Evolutionary conservation across 1,284 basidiomycete genomes (phyloP).

Genomic region (Vanrija sp.): DNA sequence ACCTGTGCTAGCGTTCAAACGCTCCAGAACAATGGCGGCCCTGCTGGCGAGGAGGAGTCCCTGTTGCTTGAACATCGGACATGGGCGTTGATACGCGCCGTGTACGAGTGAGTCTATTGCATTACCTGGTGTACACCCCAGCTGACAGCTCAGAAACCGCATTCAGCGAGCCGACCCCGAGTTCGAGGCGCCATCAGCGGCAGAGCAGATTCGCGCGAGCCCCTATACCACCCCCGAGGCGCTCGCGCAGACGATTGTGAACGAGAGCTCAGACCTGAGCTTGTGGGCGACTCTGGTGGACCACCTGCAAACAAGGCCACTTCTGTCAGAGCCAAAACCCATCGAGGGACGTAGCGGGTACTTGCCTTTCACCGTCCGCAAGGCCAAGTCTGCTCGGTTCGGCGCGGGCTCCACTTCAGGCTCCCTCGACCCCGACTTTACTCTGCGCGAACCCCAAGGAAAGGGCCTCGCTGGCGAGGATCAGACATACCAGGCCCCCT

Average conservation of each 20-base stretch:
- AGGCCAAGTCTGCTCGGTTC: constrained; percentile 26
- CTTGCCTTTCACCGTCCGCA: constrained; percentile 40
- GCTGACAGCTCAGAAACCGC: constrained; percentile 26
- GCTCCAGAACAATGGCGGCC: too few species aligned
- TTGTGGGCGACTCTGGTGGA: constrained; percentile 41
- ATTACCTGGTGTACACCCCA: not conserved
- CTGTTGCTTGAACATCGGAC: constrained; percentile 43
- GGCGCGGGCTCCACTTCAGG: constrained; percentile 7
- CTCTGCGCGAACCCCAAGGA: constrained; percentile 41
- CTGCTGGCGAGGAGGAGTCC: constrained; percentile 29
- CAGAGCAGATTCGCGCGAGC: constrained; percentile 25
- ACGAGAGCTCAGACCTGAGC: constrained; percentile 39
- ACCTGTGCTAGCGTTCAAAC: too few species aligned
- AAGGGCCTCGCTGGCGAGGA: constrained; percentile 42
- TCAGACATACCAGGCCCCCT: constrained; percentile 39
- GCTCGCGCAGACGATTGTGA: constrained; percentile 38
- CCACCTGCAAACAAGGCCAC: constrained; percentile 40
- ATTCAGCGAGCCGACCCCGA: constrained; percentile 27
- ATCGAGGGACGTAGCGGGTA: constrained; percentile 45
- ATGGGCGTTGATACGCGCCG: constrained; percentile 41
- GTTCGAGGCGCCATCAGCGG: constrained; percentile 28
- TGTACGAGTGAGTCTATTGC: constrained; percentile 33
- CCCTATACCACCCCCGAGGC: constrained; percentile 43
- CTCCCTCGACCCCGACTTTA: constrained; percentile 46
- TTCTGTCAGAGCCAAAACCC: constrained; percentile 34